Evolutionary conservation across 306 rosid species (phyloP).

Genomic region (Astragalus glycyphyllos): DNA sequence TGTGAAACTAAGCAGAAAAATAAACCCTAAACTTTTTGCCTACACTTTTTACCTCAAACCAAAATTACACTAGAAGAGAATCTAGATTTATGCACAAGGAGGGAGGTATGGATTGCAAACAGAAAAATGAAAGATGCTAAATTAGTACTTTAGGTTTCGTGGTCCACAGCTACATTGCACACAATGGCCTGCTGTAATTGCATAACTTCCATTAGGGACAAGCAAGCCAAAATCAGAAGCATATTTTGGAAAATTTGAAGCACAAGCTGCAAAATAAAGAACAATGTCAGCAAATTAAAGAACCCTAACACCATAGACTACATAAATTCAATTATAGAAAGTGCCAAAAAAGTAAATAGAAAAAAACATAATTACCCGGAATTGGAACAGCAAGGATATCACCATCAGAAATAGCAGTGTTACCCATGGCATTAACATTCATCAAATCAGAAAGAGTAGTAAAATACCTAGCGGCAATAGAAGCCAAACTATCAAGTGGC

Average conservation of each 20-base stretch:
- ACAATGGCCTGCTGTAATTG: conserved; percentile 92
- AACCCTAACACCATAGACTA: background rate
- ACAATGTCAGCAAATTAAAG: conserved; percentile 28
- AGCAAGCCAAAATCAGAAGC: conserved; percentile 82
- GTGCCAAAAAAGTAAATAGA: background rate
- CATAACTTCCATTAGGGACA: conserved; percentile 95
- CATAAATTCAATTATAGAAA: background rate
- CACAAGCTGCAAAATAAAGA: conserved; percentile 70
- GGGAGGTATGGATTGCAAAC: conserved; percentile 22
- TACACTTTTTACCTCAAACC: background rate
- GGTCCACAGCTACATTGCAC: conserved; percentile 99
- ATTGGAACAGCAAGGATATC: conserved; percentile 92
- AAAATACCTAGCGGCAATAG: conserved; percentile 72
- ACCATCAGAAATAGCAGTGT: conserved; percentile 61
- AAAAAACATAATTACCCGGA: conserved; percentile 57
- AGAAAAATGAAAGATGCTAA: conserved; percentile 28
- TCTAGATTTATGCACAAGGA: background rate
- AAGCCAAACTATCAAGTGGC: conserved; percentile 66
- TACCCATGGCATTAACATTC: conserved; percentile 98
- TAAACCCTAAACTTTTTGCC: background rate
- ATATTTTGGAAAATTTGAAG: conserved; percentile 73
- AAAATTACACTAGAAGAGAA: background rate
- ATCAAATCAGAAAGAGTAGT: conserved; percentile 96
- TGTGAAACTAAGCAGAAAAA: background rate
- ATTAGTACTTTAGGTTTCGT: conserved; percentile 70